Evolutionary conservation across 2,329 filamentous ascomycete genomes (phyloP).

Genomic region (Trichothecium sympodiale): DNA sequence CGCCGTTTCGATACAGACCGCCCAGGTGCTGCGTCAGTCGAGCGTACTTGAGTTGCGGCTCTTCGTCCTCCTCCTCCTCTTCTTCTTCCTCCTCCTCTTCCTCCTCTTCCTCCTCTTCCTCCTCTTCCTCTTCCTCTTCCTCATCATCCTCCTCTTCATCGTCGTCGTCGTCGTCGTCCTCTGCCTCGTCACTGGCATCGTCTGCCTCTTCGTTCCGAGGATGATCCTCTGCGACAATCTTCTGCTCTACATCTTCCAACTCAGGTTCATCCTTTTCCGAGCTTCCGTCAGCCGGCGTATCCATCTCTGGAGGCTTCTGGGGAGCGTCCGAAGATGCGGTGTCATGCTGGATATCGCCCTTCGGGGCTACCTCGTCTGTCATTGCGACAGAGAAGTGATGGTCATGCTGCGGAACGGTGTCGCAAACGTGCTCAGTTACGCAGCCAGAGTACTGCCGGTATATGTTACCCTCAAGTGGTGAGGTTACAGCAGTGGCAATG

Average conservation of each 20-base stretch:
- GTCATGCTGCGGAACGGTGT: constrained; percentile 1
- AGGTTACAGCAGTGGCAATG: too few relatives aligned
- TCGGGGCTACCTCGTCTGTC: constrained; percentile 7
- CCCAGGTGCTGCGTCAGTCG: constrained; percentile 72
- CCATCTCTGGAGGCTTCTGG: background rate
- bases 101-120: constrained; percentile 32
- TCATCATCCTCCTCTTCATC: constrained; percentile 16
- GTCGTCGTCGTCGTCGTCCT: constrained; percentile 11
- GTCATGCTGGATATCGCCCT: constrained; percentile 5
- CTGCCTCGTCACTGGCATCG: constrained; percentile 6
- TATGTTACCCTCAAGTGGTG: too few relatives aligned
- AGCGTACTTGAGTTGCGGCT: constrained; percentile 88
- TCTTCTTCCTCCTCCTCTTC: constrained; percentile 57
- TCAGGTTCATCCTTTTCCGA: background rate
- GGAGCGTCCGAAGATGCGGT: background rate
- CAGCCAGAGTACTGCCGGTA: too few relatives aligned
- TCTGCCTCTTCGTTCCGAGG: background rate
- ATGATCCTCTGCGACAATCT: background rate
- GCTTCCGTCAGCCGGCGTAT: background rate
- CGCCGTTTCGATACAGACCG: constrained; percentile 82
- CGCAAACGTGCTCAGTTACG: too few relatives aligned
- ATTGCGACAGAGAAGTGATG: constrained; percentile 3
- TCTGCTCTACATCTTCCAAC: background rate
- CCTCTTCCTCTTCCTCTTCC: constrained; percentile 29
- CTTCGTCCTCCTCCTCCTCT: constrained; percentile 80